phyloP scores from a whole-genome alignment of 2,329 filamentous ascomycete genomes.

The Helotiales sp. region DNA sequence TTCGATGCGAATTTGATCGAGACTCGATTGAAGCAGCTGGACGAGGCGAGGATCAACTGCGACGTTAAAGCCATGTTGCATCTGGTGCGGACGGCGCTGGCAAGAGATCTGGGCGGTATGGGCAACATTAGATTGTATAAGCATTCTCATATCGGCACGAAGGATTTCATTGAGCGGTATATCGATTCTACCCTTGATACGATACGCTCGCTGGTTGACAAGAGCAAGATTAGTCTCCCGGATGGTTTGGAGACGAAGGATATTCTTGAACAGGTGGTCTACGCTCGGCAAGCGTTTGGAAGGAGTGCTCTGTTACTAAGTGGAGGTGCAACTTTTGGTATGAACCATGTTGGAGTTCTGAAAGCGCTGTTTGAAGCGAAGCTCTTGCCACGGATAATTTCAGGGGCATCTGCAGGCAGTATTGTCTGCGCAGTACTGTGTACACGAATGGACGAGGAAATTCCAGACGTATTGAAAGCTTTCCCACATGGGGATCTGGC shows the following conservation, averaged over 20 bases:
- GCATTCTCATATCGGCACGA: constrained; percentile 85
- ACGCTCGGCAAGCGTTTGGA: constrained; percentile 66
- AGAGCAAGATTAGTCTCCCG: constrained; percentile 53
- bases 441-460: constrained; percentile 65
- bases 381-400: constrained; percentile 70
- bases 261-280: constrained; percentile 64
- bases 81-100: constrained; percentile 78
- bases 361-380: constrained; percentile 68
- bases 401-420: constrained; percentile 71
- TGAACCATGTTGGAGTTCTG: constrained; percentile 74
- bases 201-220: constrained; percentile 72
- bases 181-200: constrained; percentile 79
- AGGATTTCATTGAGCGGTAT: constrained; percentile 84
- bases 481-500: constrained; percentile 67
- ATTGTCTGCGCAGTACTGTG: constrained; percentile 71
- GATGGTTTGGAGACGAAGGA: constrained; percentile 58
- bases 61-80: constrained; percentile 81
- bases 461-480: constrained; percentile 59
- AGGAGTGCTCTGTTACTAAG: constrained; percentile 69
- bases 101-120: constrained; percentile 84
- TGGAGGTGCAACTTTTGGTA: constrained; percentile 72
- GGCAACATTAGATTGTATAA: constrained; percentile 81
- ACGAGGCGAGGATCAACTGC: constrained; percentile 72
- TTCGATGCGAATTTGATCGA: constrained; percentile 72
- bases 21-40: constrained; percentile 72